Percentiles rank a stretch among this genome's conserved stretches.
phyloP scores from a whole-genome alignment of 164 flowering plant genomes.

The Dillenia suffruticosa region DNA sequence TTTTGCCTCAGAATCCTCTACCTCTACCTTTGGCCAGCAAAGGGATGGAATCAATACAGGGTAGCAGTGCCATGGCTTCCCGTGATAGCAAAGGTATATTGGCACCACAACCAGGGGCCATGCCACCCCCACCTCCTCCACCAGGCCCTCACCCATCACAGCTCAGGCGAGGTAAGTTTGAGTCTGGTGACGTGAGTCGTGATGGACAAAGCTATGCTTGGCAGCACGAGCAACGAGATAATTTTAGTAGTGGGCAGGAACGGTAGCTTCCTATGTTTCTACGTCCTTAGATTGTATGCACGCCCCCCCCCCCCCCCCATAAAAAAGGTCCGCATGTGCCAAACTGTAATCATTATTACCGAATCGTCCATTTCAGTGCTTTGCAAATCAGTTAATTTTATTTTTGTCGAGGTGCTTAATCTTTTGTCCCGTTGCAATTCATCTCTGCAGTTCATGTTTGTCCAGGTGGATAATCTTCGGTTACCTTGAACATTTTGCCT shows the following conservation, averaged over 20 bases:
- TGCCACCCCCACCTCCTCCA: conserved; percentile 54
- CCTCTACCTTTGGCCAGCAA: conserved; percentile 21
- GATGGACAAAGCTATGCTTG: conserved; percentile 56
- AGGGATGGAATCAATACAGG: conserved; percentile 36
- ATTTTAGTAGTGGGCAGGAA: conserved; percentile 43
- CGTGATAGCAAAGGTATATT: conserved; percentile 55
- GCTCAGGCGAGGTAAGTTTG: conserved; percentile 26
- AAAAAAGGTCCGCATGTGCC: no score
- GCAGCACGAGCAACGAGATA: conserved; percentile 48
- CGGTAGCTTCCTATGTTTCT: conserved; percentile 5
- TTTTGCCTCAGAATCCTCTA: conserved; percentile 26
- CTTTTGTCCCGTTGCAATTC: no score
- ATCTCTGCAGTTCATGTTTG: no score
- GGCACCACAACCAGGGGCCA: conserved; percentile 42
- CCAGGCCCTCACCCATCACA: conserved; percentile 46
- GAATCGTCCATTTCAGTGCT: no score
- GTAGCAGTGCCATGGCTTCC: conserved; percentile 33
- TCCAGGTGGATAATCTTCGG: no score
- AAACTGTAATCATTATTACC: no score
- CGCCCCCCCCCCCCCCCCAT: no score
- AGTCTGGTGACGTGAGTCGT: conserved; percentile 32
- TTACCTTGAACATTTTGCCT: no score
- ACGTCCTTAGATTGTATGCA: no score
- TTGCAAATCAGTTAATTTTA: no score
- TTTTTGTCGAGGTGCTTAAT: no score